Evolutionary conservation across 1,284 basidiomycete genomes (phyloP).

Genomic region (Anthracocystis panici-leucophaei): DNA sequence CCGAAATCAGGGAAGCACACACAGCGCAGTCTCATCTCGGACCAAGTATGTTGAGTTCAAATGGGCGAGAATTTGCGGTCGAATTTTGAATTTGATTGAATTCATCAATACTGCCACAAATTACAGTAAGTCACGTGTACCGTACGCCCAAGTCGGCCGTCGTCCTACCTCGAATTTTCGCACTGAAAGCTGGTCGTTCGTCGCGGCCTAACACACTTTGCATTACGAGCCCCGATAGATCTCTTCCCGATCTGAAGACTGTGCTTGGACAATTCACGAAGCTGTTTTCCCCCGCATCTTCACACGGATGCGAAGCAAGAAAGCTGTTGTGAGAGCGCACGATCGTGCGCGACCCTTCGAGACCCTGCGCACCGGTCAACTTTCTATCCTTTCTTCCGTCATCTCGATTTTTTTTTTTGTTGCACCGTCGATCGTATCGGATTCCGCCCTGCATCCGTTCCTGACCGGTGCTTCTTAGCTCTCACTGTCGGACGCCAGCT

Average conservation of each 20-base stretch:
- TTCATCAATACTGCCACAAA: neutral
- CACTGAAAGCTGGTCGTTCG: too few species aligned
- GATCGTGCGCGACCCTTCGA: neutral
- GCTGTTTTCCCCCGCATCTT: neutral
- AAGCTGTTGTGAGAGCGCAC: neutral
- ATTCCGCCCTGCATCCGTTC: too few species aligned
- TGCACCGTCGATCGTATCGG: neutral
- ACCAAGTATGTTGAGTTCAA: neutral
- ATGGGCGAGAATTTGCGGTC: neutral
- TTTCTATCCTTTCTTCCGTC: too few species aligned
- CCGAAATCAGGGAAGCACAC: neutral
- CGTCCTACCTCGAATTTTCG: neutral
- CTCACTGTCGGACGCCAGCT: too few species aligned
- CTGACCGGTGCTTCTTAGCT: too few species aligned
- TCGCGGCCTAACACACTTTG: neutral
- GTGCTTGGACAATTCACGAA: too few species aligned
- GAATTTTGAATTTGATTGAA: neutral
- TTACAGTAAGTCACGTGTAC: constrained; percentile 2
- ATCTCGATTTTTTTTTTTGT: neutral
- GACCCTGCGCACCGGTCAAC: neutral
- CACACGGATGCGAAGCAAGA: constrained; percentile 3
- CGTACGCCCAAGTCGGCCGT: neutral
- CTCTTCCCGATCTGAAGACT: neutral
- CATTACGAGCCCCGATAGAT: neutral
- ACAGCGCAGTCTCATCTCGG: neutral